These are phyloP conservation scores for Cucumis hystrix DNA, from an alignment of 306 rosid genomes.

Conservation along the genomic window DNA sequence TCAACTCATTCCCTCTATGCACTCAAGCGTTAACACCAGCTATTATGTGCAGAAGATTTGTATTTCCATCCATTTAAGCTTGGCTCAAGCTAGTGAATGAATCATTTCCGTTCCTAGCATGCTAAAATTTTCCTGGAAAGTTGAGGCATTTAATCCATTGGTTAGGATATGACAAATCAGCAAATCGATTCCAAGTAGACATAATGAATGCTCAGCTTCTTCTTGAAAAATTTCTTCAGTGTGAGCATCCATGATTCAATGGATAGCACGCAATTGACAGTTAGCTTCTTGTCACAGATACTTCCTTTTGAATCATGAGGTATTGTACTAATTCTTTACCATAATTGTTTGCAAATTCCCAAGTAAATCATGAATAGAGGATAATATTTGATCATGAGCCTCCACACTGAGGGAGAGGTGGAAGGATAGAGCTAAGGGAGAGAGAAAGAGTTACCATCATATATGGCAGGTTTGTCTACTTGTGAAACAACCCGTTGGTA, in stretches of 20 bases:
- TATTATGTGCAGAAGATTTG: not conserved
- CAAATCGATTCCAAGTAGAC: not conserved
- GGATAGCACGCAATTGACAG: not conserved
- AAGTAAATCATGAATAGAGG: not conserved
- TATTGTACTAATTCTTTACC: not conserved
- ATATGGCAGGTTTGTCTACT: slow-evolving; percentile 74
- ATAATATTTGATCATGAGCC: not conserved
- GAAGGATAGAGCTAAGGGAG: not conserved
- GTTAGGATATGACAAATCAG: not conserved
- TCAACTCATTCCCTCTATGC: not conserved
- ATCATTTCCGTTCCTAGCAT: not conserved
- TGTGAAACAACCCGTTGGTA: slow-evolving; percentile 62
- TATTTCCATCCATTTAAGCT: not conserved
- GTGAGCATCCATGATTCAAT: not conserved
- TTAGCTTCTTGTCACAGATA: not conserved
- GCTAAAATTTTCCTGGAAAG: not conserved
- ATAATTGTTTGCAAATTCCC: not conserved
- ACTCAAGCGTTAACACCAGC: not conserved
- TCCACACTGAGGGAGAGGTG: not conserved
- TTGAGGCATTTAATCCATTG: not conserved
- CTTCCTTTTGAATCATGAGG: not conserved
- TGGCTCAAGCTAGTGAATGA: not conserved
- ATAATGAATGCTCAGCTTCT: not conserved
- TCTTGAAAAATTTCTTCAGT: not conserved
- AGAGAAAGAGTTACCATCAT: slow-evolving; percentile 39